Evolutionary conservation across 495 filamentous ascomycete species (phyloP).

Genomic region (Xanthoparmelia taractica): DNA sequence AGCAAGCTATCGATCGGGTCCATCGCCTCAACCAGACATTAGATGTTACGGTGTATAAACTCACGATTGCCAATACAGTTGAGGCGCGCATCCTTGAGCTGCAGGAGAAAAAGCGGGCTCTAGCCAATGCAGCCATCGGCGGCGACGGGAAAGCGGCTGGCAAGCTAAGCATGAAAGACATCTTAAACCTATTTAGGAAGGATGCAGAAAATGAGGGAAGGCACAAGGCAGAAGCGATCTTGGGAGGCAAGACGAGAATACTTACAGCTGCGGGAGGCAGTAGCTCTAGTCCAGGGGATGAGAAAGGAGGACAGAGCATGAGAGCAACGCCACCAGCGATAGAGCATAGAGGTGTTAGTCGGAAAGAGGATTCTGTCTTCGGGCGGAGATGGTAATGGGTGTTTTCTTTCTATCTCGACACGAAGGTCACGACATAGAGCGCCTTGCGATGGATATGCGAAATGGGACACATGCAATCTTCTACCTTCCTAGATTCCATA

Average conservation of each 20-base stretch:
- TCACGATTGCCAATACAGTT: conserved; percentile 76
- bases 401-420: background rate
- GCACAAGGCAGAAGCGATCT: conserved; percentile 32
- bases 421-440: background rate
- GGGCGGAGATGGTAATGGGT: conserved; percentile 22
- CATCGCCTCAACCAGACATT: conserved; percentile 91
- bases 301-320: conserved; percentile 37
- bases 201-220: conserved; percentile 52
- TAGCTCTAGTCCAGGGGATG: conserved; percentile 23
- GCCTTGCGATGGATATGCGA: background rate
- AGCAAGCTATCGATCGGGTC: conserved; percentile 96
- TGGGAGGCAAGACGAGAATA: conserved; percentile 20
- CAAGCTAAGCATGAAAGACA: conserved; percentile 89
- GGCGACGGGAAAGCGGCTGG: conserved; percentile 59
- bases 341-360: conserved; percentile 1
- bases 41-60: conserved; percentile 88
- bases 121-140: conserved; percentile 79
- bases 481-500: background rate
- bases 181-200: conserved; percentile 77
- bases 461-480: background rate
- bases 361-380: conserved; percentile 22
- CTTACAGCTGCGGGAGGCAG: conserved; percentile 33
- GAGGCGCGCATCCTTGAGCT: conserved; percentile 89
- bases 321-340: conserved; percentile 17
- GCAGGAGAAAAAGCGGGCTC: conserved; percentile 82